Evolutionary conservation across 148 eudicot genomes (phyloP).

Genomic region (Polygonum maritimum): DNA sequence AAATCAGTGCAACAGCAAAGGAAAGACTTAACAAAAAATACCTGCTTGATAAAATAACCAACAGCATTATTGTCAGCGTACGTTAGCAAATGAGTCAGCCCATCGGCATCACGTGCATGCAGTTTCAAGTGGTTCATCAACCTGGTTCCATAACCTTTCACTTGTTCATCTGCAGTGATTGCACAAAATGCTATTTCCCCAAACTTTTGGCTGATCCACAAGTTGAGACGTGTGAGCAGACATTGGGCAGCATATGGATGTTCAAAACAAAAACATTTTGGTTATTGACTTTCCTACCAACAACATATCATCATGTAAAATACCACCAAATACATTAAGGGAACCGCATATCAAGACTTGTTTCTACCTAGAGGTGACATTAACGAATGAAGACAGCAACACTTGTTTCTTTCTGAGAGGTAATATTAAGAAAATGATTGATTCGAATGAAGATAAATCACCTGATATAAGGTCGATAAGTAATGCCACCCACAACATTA

Average conservation of each 20-base stretch:
- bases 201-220: slow-evolving; percentile 63
- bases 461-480: slow-evolving; percentile 91
- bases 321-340: background rate
- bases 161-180: slow-evolving; percentile 95
- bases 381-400: too few relatives aligned
- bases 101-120: slow-evolving; percentile 95
- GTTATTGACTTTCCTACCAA: background rate
- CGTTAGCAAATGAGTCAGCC: slow-evolving; percentile 91
- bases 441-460: slow-evolving; percentile 13
- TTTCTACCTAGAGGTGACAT: too few relatives aligned
- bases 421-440: too few relatives aligned
- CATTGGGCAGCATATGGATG: background rate
- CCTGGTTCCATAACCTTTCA: slow-evolving; percentile 97
- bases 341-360: background rate
- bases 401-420: too few relatives aligned
- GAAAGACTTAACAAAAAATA: slow-evolving; percentile 8
- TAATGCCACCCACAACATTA: slow-evolving; percentile 90
- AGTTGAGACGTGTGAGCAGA: background rate
- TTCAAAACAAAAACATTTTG: background rate
- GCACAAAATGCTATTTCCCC: slow-evolving; percentile 99
- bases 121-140: slow-evolving; percentile 94
- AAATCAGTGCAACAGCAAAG: background rate
- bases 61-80: slow-evolving; percentile 99
- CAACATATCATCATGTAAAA: background rate
- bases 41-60: slow-evolving; percentile 97